phyloP scores from a whole-genome alignment of 1,139 yeast species.

The Kluyveromyces sp. region DNA sequence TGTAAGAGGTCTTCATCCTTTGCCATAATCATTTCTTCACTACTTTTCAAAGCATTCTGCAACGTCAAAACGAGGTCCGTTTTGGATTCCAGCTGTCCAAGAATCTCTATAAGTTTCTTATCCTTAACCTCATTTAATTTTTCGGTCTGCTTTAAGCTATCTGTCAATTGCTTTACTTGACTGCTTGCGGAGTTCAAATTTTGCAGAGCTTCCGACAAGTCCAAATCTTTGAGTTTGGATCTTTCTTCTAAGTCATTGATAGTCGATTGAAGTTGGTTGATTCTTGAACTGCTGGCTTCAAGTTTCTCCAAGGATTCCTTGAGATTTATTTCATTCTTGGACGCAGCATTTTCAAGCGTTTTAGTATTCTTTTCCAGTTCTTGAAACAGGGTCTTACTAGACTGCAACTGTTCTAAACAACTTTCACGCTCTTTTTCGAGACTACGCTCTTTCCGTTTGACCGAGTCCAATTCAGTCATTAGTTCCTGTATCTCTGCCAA shows the following conservation, averaged over 20 bases:
- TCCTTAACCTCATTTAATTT: neutral
- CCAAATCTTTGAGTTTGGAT: neutral
- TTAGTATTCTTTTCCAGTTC: neutral
- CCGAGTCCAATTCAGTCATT: neutral
- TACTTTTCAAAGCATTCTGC: neutral
- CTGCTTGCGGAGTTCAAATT: too few relatives aligned
- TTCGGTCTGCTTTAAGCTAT: neutral
- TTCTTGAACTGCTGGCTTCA: neutral
- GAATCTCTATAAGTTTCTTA: neutral
- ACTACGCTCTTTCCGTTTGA: neutral
- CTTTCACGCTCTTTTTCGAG: neutral
- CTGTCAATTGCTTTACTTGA: neutral
- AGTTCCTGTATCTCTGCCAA: neutral
- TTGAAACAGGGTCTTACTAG: neutral
- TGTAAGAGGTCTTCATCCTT: neutral
- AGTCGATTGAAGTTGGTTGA: neutral
- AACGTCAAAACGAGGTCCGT: neutral
- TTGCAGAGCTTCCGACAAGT: neutral
- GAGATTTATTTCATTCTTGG: neutral
- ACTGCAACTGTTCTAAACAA: neutral
- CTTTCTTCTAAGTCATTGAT: neutral
- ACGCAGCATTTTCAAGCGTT: neutral
- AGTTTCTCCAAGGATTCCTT: neutral
- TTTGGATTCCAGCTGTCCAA: neutral
- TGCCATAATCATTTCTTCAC: neutral